Evolutionary conservation across 2,329 filamentous ascomycete genomes (phyloP), one percentile per base, ranked within the genome.

Genomic region (Apiospora koreana): DNA sequence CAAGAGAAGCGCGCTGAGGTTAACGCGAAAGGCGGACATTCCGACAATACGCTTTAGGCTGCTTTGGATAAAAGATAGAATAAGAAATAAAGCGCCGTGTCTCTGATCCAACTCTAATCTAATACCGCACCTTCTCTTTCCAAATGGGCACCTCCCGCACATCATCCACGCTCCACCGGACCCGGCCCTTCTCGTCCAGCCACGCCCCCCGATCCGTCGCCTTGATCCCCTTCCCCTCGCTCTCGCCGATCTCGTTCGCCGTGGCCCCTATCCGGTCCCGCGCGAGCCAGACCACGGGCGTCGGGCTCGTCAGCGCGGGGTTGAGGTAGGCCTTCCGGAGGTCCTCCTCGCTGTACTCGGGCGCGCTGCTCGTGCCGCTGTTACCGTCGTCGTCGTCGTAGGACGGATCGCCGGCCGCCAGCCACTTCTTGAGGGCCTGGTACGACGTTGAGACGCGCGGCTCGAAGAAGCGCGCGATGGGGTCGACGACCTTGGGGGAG

Each of bases 251-350:
- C 76, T 92, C 91, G 75, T 91, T 88, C 70, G 78, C 80, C 72
- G 86, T 89, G 58, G 92, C 83, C 25, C 91, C 90, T 69, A 86
- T 82, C 1, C 82, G 79, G 76, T 93, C 91, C 64, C 84, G 84
- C 0, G 91, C 90, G 69, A 93, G 87, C 91, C 91, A 93, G 38
- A 93, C 82, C 5, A 91, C 78, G 2, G 89, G 88, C 0, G 86
- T 82, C 65, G 83, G 78, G 9, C 86, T 74, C 2, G 77, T 77
- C 58, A 80, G 71, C 3, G 73, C 77, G 12, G 78, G 78, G 68
- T 79, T 77, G 25, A 76, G 25, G 41, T 80, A 80, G 2, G 78
- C 78, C 62, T 71, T 76, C 21, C 70, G 25, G 1, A 79, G 35
- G n/a, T 78, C 74, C 10, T 78, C 76, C 42, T 77, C 75, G 8